Conservation (phyloP, 805 yeast species). For the Zygosaccharomyces siamensis region DNA sequence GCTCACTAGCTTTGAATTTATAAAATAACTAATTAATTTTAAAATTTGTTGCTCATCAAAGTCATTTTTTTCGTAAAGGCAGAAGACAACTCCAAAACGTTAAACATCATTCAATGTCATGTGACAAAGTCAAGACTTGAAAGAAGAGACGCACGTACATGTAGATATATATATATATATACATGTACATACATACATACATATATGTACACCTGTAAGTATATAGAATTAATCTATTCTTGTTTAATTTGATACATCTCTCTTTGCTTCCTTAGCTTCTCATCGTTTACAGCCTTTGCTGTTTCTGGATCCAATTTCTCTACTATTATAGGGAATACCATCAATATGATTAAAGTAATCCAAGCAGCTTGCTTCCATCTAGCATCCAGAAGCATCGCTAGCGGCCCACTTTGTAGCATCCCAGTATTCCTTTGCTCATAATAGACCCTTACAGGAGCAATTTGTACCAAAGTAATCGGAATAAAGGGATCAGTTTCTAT, state of each 20-base stretch:
- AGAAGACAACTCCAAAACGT: background rate
- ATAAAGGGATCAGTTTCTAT: constrained; percentile 23
- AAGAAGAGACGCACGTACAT: too few species aligned
- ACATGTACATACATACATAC: too few species aligned
- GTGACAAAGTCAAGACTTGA: too few species aligned
- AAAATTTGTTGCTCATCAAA: too few species aligned
- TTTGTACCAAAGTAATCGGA: constrained; percentile 22
- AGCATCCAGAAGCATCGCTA: constrained; percentile 36
- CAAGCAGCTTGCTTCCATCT: constrained; percentile 37
- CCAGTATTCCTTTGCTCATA: constrained; percentile 33
- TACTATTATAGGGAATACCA: constrained; percentile 35
- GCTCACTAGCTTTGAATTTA: too few species aligned
- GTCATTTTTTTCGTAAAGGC: too few species aligned
- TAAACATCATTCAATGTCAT: background rate
- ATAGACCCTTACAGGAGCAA: constrained; percentile 34
- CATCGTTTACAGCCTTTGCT: constrained; percentile 34
- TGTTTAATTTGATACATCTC: constrained; percentile 20
- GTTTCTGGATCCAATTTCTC: constrained; percentile 42
- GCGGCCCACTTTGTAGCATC: constrained; percentile 35
- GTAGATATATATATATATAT: too few species aligned
- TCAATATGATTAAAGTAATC: constrained; percentile 24
- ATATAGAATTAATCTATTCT: constrained; percentile 1
- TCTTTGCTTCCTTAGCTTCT: constrained; percentile 25
- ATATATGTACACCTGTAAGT: too few species aligned
- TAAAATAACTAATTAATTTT: too few species aligned